Evolutionary conservation across 495 filamentous ascomycete genomes (phyloP).

Genomic region (Lepidopterella palustris): DNA sequence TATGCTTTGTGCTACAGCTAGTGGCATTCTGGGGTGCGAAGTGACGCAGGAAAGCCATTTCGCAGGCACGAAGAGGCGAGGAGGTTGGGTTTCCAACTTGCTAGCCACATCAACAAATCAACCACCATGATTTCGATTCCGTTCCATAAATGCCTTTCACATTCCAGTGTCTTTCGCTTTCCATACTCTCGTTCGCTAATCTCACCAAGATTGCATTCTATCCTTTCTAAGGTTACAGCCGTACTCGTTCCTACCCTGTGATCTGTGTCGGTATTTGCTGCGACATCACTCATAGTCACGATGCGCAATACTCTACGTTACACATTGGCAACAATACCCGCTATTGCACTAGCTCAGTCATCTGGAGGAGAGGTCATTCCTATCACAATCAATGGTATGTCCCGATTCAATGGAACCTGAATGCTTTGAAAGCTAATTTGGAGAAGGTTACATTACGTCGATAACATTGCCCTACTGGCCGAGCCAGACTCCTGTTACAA

Average conservation of each 20-base stretch:
- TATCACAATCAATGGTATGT: neutral
- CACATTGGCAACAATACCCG: neutral
- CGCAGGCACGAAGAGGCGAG: neutral
- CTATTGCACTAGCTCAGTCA: neutral
- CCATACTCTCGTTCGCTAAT: neutral
- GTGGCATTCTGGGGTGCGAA: neutral
- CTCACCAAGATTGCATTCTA: neutral
- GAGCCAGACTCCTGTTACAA: neutral
- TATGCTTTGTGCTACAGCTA: neutral
- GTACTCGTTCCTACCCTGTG: neutral
- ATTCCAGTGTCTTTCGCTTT: neutral
- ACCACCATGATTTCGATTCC: neutral
- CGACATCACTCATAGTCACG: neutral
- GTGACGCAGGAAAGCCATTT: neutral
- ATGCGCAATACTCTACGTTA: conserved; percentile 1
- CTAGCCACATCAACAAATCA: neutral
- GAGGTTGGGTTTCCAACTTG: neutral
- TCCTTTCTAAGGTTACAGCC: neutral
- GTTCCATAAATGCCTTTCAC: neutral
- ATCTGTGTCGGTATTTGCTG: neutral
- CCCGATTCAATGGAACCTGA: neutral
- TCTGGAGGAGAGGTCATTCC: conserved; percentile 4
- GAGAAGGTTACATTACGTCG: neutral
- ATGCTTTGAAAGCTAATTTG: neutral
- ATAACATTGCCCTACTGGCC: conserved; percentile 5